Evolutionary conservation across 2,329 filamentous ascomycete genomes (phyloP), one percentile per base, ranked within the genome.

Genomic region (Phaeosphaeriaceae sp.): DNA sequence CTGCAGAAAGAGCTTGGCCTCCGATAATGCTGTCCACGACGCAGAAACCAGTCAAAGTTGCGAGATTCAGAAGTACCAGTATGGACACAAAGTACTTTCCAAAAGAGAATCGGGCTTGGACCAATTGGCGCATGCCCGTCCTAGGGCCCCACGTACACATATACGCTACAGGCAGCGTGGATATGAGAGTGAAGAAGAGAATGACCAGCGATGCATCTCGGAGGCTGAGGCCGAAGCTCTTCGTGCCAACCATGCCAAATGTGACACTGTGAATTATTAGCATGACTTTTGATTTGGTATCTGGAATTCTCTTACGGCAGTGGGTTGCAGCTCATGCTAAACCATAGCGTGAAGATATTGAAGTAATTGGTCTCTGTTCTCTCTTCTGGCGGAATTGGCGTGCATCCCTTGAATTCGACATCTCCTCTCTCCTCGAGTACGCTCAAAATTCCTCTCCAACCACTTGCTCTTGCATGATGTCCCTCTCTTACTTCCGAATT

Each of bases 121-220:
- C 83, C 82, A 90, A 88, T 73, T 89, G 87, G 17, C 88, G 82
- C 82, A 90, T 84, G 44, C 87, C 88, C 10, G 86, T 89, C 73
- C 84, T 85, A 3, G 87, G 85, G 0, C 87, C 87, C 52, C 88
- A 75, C 0, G 84, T 87, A 44, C 83, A 83, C 24, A 89, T 77
- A 65, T 85, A 88, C 2, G 85, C 87, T 0, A 86, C 84, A 0
- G 84, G 78, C 7, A 83, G 59, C 0, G 84, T 84, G 1, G 84
- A 84, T 24, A 89, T 64, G 19, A 89, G 72, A 11, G 82, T 84
- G 74, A 90, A 89, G 78, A 90, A 90, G 48, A 90, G 71, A 49
- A 90, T 89, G 30, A 89, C 78, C 13, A 90, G 78, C 1, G 85
- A 74, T 17, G 83, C 82, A 61, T 88, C 84, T 47, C 86, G 80